Base-by-base conservation (phyloP, 2,329 filamentous ascomycete genomes). In the Magnaporthiopsis rhizophila region DNA sequence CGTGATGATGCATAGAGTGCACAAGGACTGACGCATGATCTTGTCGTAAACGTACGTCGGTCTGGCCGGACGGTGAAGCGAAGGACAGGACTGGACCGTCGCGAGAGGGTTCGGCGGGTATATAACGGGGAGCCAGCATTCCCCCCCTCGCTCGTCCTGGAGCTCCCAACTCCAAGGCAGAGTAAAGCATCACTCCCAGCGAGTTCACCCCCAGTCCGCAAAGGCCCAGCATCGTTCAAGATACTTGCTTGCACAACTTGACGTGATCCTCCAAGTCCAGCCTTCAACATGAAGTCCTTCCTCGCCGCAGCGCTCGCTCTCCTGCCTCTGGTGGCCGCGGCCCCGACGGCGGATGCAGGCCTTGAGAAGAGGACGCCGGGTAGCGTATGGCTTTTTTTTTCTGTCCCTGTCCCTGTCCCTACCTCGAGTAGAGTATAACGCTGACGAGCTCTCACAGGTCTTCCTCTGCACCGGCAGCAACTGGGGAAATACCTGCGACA, bases 391-490 rank as follows among this genome's bases (percentile, higher is more conserved):
- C 28, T 24, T n/a, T 26, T 28, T 24, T 21, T 26, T 24, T 38
- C 18, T 36, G 11, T 12, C 34, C 34, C 11, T 36, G 45, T 56
- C 38, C 45, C 11, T 1, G 32, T 30, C 32, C 13, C 18, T 30
- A 30, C 32, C 13, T 9, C 50, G 38, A 32, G 36, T 15, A 7
- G 9, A 21, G 34, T 21, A 26, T n/a, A 21, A 7, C 18, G 8
- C 24, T 30, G 9, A 7, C 34, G 3, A 61, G 9, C 24, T 12
- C 11, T 28, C 34, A n/a, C 26, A 63, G 57, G 57, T 59, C 50
- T 58, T 58, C 34, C 58, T 63, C 21, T 63, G 62, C 62, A 63
- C 62, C 11, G 50, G 57, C n/a, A 36, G 50, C 30, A 15, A 26
- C 30, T 63, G 50, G 53, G 18, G 53, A n/a, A 53, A 53, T 8